phyloP scores from a whole-genome alignment of 2,329 filamentous ascomycete genomes.

The Ophiosphaerella narmari region DNA sequence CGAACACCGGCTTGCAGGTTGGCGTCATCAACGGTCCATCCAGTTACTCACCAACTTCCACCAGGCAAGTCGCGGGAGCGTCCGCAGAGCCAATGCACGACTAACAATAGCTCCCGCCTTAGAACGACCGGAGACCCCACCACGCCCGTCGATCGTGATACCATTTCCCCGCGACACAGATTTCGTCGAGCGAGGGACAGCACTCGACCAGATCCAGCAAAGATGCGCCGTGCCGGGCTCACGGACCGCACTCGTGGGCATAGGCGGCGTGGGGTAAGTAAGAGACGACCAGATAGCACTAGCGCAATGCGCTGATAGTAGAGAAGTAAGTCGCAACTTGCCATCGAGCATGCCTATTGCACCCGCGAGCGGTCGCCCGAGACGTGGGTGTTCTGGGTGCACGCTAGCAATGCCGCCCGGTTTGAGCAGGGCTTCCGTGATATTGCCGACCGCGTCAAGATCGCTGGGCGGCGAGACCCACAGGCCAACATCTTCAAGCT shows the following conservation, averaged over 20 bases:
- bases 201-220: no score
- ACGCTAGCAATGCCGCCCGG: slow-evolving; percentile 6
- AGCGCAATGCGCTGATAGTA: slow-evolving; percentile 2
- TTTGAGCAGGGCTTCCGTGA: slow-evolving; percentile 19
- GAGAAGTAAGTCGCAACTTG: slow-evolving; percentile 16
- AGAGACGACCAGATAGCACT: background rate
- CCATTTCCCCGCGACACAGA: no score
- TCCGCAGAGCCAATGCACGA: no score
- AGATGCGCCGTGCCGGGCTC: no score
- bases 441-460: slow-evolving; percentile 19
- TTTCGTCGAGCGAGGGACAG: no score
- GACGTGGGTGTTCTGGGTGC: slow-evolving; percentile 22
- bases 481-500: background rate
- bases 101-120: no score
- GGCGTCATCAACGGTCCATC: no score
- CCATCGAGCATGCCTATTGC: slow-evolving; percentile 12
- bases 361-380: slow-evolving; percentile 10
- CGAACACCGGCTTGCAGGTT: no score
- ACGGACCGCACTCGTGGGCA: slow-evolving; percentile 25
- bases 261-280: slow-evolving; percentile 29
- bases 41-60: no score
- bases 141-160: no score
- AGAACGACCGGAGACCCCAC: no score
- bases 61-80: no score
- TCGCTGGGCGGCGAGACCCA: slow-evolving; percentile 13